phyloP scores from a whole-genome alignment of 768 basidiomycete genomes.

The Leucocoprinus birnbaumii region DNA sequence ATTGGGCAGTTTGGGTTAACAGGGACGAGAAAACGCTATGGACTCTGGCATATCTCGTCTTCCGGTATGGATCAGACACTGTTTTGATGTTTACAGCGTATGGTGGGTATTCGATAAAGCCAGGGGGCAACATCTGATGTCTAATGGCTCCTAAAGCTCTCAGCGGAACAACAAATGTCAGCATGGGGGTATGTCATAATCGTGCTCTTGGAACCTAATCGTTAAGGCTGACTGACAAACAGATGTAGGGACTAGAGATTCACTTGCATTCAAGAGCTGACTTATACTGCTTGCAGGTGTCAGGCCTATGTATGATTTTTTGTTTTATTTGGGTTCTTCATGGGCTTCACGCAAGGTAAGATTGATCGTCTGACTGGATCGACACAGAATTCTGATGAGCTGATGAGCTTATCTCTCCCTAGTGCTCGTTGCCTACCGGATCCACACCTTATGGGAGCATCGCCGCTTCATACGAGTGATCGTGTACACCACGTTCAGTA shows the following conservation, averaged over 20 bases:
- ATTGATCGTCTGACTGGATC: background rate
- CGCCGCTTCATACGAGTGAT: background rate
- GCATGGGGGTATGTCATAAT: background rate
- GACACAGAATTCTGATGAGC: background rate
- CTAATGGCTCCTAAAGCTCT: background rate
- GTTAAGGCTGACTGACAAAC: background rate
- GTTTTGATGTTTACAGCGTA: slow-evolving; percentile 1
- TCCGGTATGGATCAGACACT: slow-evolving; percentile 1
- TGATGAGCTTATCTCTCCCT: background rate
- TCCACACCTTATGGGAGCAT: slow-evolving; percentile 9
- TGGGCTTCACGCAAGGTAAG: slow-evolving; percentile 4
- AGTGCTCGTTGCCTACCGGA: slow-evolving; percentile 2
- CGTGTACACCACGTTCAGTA: background rate
- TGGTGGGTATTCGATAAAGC: background rate
- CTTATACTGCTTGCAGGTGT: background rate
- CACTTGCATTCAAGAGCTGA: background rate
- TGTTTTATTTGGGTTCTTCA: background rate
- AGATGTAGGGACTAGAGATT: background rate
- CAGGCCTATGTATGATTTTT: slow-evolving; percentile 2
- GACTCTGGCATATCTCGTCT: background rate
- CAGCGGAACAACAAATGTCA: background rate
- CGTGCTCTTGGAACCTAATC: no score
- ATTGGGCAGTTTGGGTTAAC: slow-evolving; percentile 1
- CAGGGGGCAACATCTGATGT: background rate
- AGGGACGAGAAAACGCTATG: background rate